phyloP scores from a whole-genome alignment of 192 early-diverging fungal species.

The Coemansia sp. region DNA sequence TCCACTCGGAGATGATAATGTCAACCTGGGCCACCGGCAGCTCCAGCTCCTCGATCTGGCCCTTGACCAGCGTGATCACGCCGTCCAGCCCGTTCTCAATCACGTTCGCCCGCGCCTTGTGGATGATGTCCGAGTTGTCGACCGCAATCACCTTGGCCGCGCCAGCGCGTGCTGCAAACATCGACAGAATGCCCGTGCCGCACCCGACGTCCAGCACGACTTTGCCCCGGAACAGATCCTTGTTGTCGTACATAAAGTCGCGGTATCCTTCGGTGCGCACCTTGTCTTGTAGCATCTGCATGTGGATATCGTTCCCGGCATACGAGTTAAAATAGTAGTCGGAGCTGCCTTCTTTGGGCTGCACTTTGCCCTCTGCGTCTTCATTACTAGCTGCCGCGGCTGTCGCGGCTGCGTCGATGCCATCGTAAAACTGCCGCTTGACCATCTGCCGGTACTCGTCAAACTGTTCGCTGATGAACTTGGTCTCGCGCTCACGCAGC shows the following conservation, averaged over 20 bases:
- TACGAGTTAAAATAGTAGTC: conserved; percentile 58
- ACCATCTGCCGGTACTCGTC: conserved; percentile 68
- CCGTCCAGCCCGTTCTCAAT: conserved; percentile 78
- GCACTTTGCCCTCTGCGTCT: conserved; percentile 7
- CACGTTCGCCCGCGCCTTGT: conserved; percentile 68
- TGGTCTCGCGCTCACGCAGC: conserved; percentile 53
- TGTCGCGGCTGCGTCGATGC: background rate
- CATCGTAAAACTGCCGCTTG: conserved; percentile 67
- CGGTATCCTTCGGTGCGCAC: conserved; percentile 94
- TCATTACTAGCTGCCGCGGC: background rate
- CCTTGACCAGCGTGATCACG: conserved; percentile 86
- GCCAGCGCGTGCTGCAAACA: conserved; percentile 94
- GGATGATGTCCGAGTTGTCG: conserved; percentile 56
- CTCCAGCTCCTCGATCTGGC: conserved; percentile 72
- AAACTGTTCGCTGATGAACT: conserved; percentile 59
- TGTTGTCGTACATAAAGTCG: conserved; percentile 86
- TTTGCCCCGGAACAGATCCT: conserved; percentile 79
- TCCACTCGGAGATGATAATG: conserved; percentile 95
- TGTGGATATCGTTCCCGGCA: conserved; percentile 58
- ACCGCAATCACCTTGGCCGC: conserved; percentile 91
- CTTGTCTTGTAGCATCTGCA: conserved; percentile 96
- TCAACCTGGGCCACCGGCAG: conserved; percentile 75
- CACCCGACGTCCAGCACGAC: conserved; percentile 94
- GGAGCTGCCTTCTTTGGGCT: conserved; percentile 11
- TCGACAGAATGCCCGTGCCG: conserved; percentile 92